Percentiles rank a stretch among this genome's conserved stretches.
Evolutionary conservation across 2,329 filamentous ascomycete genomes (phyloP).

Genomic region (Cladosporium sp.): DNA sequence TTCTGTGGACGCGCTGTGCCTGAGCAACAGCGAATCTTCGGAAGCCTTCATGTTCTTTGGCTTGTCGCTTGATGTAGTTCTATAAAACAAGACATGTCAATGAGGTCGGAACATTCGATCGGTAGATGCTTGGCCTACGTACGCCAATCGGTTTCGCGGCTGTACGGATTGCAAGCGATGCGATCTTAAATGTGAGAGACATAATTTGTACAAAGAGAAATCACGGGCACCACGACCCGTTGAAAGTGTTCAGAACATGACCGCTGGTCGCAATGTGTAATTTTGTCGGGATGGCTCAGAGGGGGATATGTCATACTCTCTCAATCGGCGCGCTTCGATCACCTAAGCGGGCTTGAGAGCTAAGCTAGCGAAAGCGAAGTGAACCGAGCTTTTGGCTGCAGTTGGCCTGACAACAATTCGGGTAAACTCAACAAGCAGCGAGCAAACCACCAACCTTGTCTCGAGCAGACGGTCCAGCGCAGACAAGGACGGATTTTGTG

Average conservation of each 20-base stretch:
- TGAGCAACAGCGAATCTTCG: conserved; percentile 56
- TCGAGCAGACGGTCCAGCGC: conserved; percentile 1
- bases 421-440: conserved; percentile 9
- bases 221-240: conserved; percentile 12
- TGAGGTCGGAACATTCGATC: conserved; percentile 7
- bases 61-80: conserved; percentile 64
- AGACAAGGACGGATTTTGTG: conserved; percentile 11
- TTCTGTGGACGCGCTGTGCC: conserved; percentile 59
- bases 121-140: conserved; percentile 25
- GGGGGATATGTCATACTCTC: neutral
- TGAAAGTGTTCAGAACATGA: conserved; percentile 14
- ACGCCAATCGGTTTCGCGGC: conserved; percentile 65
- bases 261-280: neutral
- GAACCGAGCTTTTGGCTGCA: conserved; percentile 6
- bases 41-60: conserved; percentile 64
- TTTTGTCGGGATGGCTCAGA: neutral
- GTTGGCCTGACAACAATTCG: neutral
- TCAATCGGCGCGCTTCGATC: neutral
- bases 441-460: neutral
- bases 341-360: neutral
- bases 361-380: too few species aligned
- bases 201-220: conserved; percentile 34
- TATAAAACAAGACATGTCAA: conserved; percentile 29
- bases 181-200: conserved; percentile 63
- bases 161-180: conserved; percentile 59